Base-by-base conservation (phyloP, 306 rosid genomes). In the Corylus avellana region DNA sequence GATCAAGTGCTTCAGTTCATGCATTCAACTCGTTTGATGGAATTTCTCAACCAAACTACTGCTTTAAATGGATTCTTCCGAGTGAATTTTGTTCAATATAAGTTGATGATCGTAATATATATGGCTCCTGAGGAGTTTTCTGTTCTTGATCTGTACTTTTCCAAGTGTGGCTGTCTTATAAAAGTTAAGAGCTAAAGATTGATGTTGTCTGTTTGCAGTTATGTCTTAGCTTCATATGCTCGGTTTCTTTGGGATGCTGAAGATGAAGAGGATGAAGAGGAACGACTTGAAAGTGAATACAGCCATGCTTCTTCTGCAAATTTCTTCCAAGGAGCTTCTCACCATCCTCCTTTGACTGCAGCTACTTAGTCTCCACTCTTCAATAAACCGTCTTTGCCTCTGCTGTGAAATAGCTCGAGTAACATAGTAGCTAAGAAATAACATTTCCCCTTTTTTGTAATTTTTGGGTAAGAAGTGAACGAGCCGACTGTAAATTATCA, bases 211-310 rank as follows among this genome's bases (percentile, higher is more conserved):
- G 4, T 82, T 46, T 80, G 86, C 92, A 92, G 98, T 77, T 89
- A 85, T 87, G 90, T 89, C 13, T 20, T 88, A 8, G 98, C 94
- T 77, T 89, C 97, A 44, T 88, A 91, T 87, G 98, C 97, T 49
- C 81, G 82, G 0, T 93, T 93, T 80, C 97, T 92, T 27, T 94
- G 97, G 97, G 97, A 94, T 75, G 76, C 81, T 39, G 88, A 91
- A 67, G 94, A 83, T 4, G 90, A 87, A 75, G 93, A 86, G 70
- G 80, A 75, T 16, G 77, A 77, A 70, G 83, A 64, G 42, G 16
- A 42, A 13, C 49, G 50, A 73, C 82, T 64, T 69, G 76, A 81
- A 74, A 66, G 78, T 18, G 86, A 81, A 49, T 74, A 78, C n/a
- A 78, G 27, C 66, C 84, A 50, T 49, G 2, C 79, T 51, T 22